Base-by-base conservation (phyloP, 1,284 basidiomycete genomes). In the Takashimella tepidaria region DNA sequence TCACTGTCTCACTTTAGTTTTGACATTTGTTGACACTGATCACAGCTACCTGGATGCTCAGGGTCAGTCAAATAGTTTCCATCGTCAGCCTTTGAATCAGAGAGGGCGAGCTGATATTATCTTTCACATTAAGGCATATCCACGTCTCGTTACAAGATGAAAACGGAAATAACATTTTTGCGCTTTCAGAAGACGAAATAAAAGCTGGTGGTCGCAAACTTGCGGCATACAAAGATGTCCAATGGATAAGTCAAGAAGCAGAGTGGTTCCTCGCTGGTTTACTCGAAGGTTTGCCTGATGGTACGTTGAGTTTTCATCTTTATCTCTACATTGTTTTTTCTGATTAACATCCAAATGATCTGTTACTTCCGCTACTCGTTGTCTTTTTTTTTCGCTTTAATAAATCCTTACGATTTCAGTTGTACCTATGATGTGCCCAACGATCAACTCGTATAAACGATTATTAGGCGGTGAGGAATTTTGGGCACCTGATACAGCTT, bases 381-480 rank as follows among this genome's bases (percentile, higher is more conserved):
- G n/a, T n/a, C n/a, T n/a, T n/a, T n/a, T n/a, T n/a, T n/a, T n/a
- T n/a, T n/a, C n/a, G n/a, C n/a, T n/a, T n/a, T n/a, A n/a, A n/a
- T n/a, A n/a, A n/a, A n/a, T n/a, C n/a, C n/a, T n/a, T n/a, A n/a
- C n/a, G n/a, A n/a, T 16, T 5, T n/a, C 55, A 74, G 72, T 75
- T 48, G 69, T 78, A 57, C 77, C 77, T 1, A 61, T 77, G 58
- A 78, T 96, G 54, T 92, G 93, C 31, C 92, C 92, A 1, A 96
- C 88, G 0, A 87, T 96, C 74, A 95, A 95, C 68, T 91, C 91
- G n/a, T 98, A 98, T 79, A 98, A 98, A 73, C 88, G 93, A 20
- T 83, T 98, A 12, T 85, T 91, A 16, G 92, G 89, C n/a, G 92
- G 92, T 19, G 90, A 92, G 70, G 85, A 88, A 1, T 93, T 88